Evolutionary conservation across 163 green algal species (phyloP), one percentile per base, ranked within the genome.

Genomic region (Scenedesmus sp.): DNA sequence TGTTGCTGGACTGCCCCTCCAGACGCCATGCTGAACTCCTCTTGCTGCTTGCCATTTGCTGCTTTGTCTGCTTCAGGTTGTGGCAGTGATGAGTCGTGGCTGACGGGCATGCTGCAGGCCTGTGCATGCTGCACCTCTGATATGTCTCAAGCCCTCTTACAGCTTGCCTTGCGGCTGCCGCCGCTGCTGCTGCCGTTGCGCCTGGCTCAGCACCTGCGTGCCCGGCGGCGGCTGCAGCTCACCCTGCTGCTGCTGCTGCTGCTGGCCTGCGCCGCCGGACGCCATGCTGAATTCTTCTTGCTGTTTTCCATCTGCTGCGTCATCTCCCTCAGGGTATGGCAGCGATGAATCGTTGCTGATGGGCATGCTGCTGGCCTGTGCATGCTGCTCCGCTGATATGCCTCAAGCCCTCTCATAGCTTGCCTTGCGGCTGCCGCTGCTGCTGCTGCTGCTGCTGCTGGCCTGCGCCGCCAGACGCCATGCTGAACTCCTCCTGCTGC

Each of bases 271-370:
- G 34, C 34, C 34, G 0, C 34, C 34, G 34, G 34, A 46, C 15
- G 64, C 64, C 64, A 73, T 73, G 64, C 64, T 73, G 13, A 73
- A 23, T 16, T 73, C 64, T 16, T 73, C 13, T 16, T 46, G 34
- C 34, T 46, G 34, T 46, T 70, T 70, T 12, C 20, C 20, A 34
- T 34, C 26, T 18, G 62, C 62, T 79, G 23, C 70, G 5, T 10
- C 34, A 10, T 60, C 77, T n/a, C 82, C 87, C 13, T 91, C 79
- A 23, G 93, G 87, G 12, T 90, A 57, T 5, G 95, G 95, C 85
- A 94, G 88, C 9, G 89, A 62, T 18, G 46, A 20, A n/a, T 96
- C 94, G 70, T 96, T 94, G 20, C 89, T 87, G 57, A 96, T 92
- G 34, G 56, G 74, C 16, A 94, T 62, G 7, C 70, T 70, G 86